A percentile compares a stretch with the other conserved stretches of the same genome.
Conservation (phyloP, 805 yeast genomes). For the Hanseniaspora meyeri region DNA sequence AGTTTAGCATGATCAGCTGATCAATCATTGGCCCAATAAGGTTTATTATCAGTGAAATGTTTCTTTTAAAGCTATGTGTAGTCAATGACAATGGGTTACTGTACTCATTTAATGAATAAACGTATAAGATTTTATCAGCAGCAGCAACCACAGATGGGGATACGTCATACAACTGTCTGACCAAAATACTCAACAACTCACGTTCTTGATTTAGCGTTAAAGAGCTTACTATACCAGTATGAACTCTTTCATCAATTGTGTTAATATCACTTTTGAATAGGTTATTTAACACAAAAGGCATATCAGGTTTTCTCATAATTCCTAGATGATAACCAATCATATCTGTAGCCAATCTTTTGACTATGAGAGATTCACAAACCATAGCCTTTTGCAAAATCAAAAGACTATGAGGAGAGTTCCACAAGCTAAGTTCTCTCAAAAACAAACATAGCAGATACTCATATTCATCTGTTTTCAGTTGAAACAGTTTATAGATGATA, state of each 20-base stretch:
- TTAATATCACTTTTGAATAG: not conserved
- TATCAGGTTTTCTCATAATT: not conserved
- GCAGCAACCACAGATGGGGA: constrained; percentile 41
- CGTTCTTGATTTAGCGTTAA: constrained; percentile 21
- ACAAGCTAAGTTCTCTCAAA: constrained; percentile 50
- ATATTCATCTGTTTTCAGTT: constrained; percentile 38
- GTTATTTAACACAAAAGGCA: not conserved
- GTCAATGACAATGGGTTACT: constrained; percentile 30
- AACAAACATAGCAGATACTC: constrained; percentile 45
- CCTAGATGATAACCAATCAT: constrained; percentile 29
- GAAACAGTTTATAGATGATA: constrained; percentile 59
- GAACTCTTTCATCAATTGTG: not conserved
- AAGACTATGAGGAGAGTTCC: constrained; percentile 52
- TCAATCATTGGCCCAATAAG: constrained; percentile 18
- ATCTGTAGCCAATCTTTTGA: constrained; percentile 48
- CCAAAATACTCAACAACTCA: constrained; percentile 32
- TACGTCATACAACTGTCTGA: constrained; percentile 59
- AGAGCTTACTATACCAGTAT: not conserved
- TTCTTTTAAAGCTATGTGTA: constrained; percentile 19
- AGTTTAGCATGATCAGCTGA: constrained; percentile 40
- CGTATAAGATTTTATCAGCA: constrained; percentile 45
- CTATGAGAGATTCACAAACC: constrained; percentile 37
- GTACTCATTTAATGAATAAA: constrained; percentile 21
- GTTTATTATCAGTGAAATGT: not conserved
- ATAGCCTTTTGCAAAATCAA: constrained; percentile 55